phyloP scores from a whole-genome alignment of 805 yeast genomes.

The Lipomyces yamanashiensis region DNA sequence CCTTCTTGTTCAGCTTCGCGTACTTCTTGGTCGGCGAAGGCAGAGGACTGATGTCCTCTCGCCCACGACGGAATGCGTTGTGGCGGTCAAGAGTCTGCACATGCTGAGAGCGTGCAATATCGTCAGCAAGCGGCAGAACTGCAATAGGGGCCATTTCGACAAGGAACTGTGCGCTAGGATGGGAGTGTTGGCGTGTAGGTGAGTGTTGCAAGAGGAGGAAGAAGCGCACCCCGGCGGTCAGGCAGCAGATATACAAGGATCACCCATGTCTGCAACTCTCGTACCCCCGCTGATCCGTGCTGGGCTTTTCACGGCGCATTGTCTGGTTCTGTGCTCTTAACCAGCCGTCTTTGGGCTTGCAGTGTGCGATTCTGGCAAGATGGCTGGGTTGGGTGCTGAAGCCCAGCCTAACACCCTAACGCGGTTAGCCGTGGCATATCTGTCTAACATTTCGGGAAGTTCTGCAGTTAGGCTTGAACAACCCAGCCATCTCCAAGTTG shows the following conservation, averaged over 20 bases:
- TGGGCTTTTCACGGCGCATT: background rate
- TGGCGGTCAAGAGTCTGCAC: slow-evolving; percentile 29
- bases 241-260: slow-evolving; percentile 11
- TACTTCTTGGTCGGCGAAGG: slow-evolving; percentile 11
- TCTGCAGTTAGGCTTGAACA: background rate
- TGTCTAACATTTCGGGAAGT: background rate
- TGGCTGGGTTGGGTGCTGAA: slow-evolving; percentile 17
- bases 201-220: background rate
- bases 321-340: background rate
- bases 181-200: background rate
- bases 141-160: slow-evolving; percentile 16
- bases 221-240: background rate
- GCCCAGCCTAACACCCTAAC: slow-evolving; percentile 9
- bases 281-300: background rate
- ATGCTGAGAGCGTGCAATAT: slow-evolving; percentile 7
- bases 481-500: background rate
- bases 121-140: slow-evolving; percentile 11
- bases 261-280: slow-evolving; percentile 1
- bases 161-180: background rate
- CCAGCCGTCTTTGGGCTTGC: background rate
- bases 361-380: slow-evolving; percentile 17
- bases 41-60: slow-evolving; percentile 1
- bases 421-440: slow-evolving; percentile 4
- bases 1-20: slow-evolving; percentile 21
- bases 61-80: slow-evolving; percentile 31